Base-by-base conservation (phyloP, 176 grass and related monocot species). In the Typha latifolia region DNA sequence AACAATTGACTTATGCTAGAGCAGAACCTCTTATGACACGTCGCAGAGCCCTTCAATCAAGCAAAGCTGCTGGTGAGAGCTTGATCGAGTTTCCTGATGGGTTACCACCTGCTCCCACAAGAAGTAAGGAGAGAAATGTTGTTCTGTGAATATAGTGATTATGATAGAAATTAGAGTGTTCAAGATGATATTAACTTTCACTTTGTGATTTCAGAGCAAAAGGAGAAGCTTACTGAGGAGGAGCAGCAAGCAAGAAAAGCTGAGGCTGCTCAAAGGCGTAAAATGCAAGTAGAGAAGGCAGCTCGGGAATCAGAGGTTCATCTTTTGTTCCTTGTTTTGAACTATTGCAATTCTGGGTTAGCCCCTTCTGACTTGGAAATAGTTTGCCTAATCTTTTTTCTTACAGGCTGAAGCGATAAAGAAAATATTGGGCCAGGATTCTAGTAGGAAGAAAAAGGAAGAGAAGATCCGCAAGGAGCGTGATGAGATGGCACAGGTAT, bases 231-330 rank as follows among this genome's bases (percentile, higher is more conserved):
- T 51, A 77, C 88, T 18, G 85, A 92, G 14, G 83, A 89, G 66
- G 93, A 92, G 75, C 76, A 83, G 79, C 93, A 89, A 68, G 88
- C 93, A 29, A 92, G 77, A 59, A 97, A 92, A 48, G 88, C 88
- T 31, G 88, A 97, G 69, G 85, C 83, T 57, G 88, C 88, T 69
- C 93, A 97, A 75, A 91, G 93, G 70, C 93, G 92, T 53, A 96
- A 86, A 81, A 89, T 97, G 85, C 93, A 97, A 92, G 88, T 97
- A 63, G 93, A 92, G 76, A 92, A 97, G 77, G 80, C 89, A 62
- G 85, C 87, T 63, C 83, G 64, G 71, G 93, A 97, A 75, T 84
- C 87, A 49, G 87, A 96, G 88, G 93, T 97, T 69, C 26, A 12
- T 73, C 62, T 72, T 21, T 26, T 49, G 62, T 9, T 53, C 16